These are phyloP conservation scores for Adansonia rubrostipa DNA, from an alignment of 441 rosid species.

Conservation along the genomic window DNA sequence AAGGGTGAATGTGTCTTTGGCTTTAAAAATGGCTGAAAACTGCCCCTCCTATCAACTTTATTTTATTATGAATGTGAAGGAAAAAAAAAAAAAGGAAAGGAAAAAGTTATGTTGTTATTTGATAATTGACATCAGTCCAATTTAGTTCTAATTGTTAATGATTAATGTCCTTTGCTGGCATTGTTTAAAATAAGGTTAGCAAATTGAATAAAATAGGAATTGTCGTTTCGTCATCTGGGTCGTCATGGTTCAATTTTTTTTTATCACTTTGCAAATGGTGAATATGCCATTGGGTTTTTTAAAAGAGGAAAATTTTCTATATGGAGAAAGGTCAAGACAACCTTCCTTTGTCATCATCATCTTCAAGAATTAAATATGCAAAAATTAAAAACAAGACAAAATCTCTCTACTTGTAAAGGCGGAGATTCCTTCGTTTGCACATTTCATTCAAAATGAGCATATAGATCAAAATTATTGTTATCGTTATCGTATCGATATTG, in stretches of 20 bases:
- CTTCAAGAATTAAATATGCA: background rate
- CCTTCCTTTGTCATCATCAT: background rate
- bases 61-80: background rate
- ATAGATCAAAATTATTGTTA: too few relatives aligned
- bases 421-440: too few relatives aligned
- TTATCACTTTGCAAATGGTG: conserved; percentile 5
- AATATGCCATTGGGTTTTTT: background rate
- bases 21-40: conserved; percentile 28
- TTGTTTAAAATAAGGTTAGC: conserved; percentile 23
- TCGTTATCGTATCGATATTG: too few relatives aligned
- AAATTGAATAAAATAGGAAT: conserved; percentile 19
- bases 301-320: background rate
- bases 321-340: conserved; percentile 24
- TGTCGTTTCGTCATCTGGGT: conserved; percentile 46
- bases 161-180: conserved; percentile 19
- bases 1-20: conserved; percentile 19
- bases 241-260: conserved; percentile 40
- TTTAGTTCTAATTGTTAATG: conserved; percentile 24
- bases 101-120: background rate
- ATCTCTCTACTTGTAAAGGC: background rate
- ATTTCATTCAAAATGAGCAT: background rate
- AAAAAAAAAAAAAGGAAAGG: too few relatives aligned
- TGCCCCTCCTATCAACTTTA: background rate
- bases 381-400: too few relatives aligned
- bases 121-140: conserved; percentile 23